Percentiles rank a stretch among this genome's conserved stretches.
Evolutionary conservation across 2,329 filamentous ascomycete species (phyloP).

Genomic region (Cladophialophora immunda): DNA sequence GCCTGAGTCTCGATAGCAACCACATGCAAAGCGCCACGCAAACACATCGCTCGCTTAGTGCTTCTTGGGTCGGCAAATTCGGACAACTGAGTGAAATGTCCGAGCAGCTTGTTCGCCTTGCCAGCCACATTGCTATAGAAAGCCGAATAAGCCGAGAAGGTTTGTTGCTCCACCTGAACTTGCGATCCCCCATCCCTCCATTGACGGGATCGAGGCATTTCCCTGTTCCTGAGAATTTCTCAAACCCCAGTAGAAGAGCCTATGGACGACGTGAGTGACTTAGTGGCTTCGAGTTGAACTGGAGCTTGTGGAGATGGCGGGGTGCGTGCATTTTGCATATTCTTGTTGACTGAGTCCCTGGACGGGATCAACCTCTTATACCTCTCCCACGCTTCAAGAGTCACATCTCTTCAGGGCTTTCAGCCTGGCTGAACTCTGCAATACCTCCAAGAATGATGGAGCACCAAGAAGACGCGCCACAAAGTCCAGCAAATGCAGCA

Average conservation of each 20-base stretch:
- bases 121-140: not conserved
- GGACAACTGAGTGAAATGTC: not conserved
- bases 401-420: not conserved
- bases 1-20: not conserved
- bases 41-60: not conserved
- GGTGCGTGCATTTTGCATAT: too few species aligned
- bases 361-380: not conserved
- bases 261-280: not conserved
- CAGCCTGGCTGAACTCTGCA: not conserved
- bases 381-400: not conserved
- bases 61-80: not conserved
- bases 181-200: not conserved
- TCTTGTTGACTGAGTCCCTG: not conserved
- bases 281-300: not conserved
- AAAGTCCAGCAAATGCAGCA: not conserved
- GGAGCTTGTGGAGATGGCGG: not conserved
- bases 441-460: not conserved
- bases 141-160: slow-evolving; percentile 7
- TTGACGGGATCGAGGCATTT: not conserved
- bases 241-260: not conserved
- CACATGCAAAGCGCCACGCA: not conserved
- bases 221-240: not conserved
- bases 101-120: not conserved
- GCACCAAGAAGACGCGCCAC: not conserved
- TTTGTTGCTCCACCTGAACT: not conserved